Conservation (phyloP, 805 yeast genomes). For the Kodamaea neixiangensis region DNA sequence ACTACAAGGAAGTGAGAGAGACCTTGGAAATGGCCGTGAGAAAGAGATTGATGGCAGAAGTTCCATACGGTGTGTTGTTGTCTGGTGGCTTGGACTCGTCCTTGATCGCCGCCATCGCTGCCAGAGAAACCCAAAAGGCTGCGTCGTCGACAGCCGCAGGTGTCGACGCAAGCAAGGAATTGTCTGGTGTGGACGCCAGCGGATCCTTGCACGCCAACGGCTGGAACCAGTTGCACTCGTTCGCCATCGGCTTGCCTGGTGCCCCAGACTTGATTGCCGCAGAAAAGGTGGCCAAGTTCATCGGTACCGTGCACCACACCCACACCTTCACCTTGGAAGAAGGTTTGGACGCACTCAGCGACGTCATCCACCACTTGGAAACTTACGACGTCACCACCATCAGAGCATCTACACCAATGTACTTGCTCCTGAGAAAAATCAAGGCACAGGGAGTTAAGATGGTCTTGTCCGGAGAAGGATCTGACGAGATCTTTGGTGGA, state of each 20-base stretch:
- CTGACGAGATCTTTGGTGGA: constrained; percentile 99
- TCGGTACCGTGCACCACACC: constrained; percentile 96
- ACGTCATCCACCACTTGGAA: constrained; percentile 93
- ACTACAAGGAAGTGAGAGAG: constrained; percentile 70
- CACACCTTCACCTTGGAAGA: constrained; percentile 96
- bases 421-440: constrained; percentile 90
- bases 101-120: constrained; percentile 94
- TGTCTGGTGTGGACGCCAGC: constrained; percentile 89
- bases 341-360: constrained; percentile 93
- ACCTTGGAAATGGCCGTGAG: constrained; percentile 92
- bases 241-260: constrained; percentile 94
- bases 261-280: constrained; percentile 99
- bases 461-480: constrained; percentile 99
- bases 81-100: constrained; percentile 98
- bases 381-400: constrained; percentile 98
- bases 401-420: constrained; percentile 99
- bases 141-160: constrained; percentile 54
- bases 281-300: constrained; percentile 91
- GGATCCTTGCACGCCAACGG: constrained; percentile 81
- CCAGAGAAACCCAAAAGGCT: constrained; percentile 89
- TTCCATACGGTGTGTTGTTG: constrained; percentile 95
- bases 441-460: constrained; percentile 99
- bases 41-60: constrained; percentile 99
- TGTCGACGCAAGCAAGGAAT: constrained; percentile 62
- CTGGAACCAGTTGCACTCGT: constrained; percentile 86